Conservation (phyloP, 2,329 filamentous ascomycete genomes). For the Scopulariopsis brevicaulis region DNA sequence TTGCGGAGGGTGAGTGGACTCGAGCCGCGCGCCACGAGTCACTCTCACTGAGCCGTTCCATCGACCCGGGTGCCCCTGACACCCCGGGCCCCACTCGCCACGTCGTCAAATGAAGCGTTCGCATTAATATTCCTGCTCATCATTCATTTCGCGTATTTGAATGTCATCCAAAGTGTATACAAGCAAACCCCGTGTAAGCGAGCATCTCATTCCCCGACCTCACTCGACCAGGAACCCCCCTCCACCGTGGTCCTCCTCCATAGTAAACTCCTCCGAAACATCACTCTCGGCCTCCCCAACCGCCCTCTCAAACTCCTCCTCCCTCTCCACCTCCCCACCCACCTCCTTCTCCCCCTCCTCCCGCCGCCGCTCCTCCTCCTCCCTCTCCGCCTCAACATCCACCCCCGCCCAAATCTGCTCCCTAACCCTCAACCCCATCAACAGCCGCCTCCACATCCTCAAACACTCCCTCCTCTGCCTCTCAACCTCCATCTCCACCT, state of each 20-base stretch:
- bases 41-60: too few relatives aligned
- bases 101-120: too few relatives aligned
- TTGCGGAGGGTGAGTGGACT: too few relatives aligned
- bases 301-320: slow-evolving; percentile 20
- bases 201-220: background rate
- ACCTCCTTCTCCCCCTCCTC: slow-evolving; percentile 39
- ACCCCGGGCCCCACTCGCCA: too few relatives aligned
- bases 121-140: background rate
- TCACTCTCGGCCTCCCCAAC: slow-evolving; percentile 24
- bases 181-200: background rate
- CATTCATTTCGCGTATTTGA: background rate
- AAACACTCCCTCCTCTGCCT: slow-evolving; percentile 63
- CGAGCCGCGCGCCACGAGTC: too few relatives aligned
- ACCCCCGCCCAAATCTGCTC: slow-evolving; percentile 43
- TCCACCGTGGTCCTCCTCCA: slow-evolving; percentile 31
- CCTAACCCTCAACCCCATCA: slow-evolving; percentile 66
- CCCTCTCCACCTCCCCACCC: slow-evolving; percentile 23
- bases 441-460: slow-evolving; percentile 54
- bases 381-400: slow-evolving; percentile 1
- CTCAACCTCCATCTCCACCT: slow-evolving; percentile 53
- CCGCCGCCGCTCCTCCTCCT: slow-evolving; percentile 21
- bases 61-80: too few relatives aligned
- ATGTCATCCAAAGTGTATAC: background rate
- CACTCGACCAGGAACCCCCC: slow-evolving; percentile 31
- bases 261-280: slow-evolving; percentile 29